phyloP scores from a whole-genome alignment of 345 rosid genomes.

The Erysimum cheiranthoides region DNA sequence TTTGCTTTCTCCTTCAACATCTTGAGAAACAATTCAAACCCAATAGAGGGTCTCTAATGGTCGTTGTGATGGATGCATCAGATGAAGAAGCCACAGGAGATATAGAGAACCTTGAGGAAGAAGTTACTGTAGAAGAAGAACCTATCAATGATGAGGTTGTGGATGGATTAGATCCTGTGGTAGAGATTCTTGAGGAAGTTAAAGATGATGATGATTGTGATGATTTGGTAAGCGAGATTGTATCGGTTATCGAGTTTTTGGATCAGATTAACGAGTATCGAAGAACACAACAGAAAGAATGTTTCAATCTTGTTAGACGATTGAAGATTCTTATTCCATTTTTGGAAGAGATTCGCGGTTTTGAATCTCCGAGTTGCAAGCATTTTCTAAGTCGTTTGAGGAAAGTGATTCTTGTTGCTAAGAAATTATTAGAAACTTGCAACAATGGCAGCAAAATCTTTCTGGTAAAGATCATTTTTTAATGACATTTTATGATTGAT shows the following conservation, averaged over 20 bases:
- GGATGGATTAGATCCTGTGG: background rate
- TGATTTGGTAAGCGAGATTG: conserved; percentile 49
- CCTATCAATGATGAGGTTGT: conserved; percentile 25
- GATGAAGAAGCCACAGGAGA: conserved; percentile 30
- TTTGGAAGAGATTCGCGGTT: conserved; percentile 62
- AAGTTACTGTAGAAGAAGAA: conserved; percentile 25
- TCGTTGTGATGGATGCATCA: conserved; percentile 26
- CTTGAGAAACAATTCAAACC: conserved; percentile 31
- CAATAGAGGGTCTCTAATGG: conserved; percentile 37
- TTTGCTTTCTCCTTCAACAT: conserved; percentile 31
- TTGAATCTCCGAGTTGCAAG: conserved; percentile 36
- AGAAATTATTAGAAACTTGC: conserved; percentile 59
- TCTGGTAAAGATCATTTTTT: conserved; percentile 49
- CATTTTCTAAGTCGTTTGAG: conserved; percentile 49
- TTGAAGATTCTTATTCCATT: conserved; percentile 69
- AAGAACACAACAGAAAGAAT: conserved; percentile 65
- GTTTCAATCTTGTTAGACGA: conserved; percentile 63
- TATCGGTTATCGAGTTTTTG: conserved; percentile 50
- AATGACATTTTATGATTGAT: background rate
- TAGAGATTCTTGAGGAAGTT: conserved; percentile 40
- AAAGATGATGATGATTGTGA: conserved; percentile 23
- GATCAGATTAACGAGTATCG: conserved; percentile 60
- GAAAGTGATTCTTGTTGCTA: conserved; percentile 55
- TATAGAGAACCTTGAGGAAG: conserved; percentile 21
- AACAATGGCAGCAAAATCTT: conserved; percentile 82